phyloP scores from a whole-genome alignment of 2,329 filamentous ascomycete species.

The Aureobasidium sp. region DNA sequence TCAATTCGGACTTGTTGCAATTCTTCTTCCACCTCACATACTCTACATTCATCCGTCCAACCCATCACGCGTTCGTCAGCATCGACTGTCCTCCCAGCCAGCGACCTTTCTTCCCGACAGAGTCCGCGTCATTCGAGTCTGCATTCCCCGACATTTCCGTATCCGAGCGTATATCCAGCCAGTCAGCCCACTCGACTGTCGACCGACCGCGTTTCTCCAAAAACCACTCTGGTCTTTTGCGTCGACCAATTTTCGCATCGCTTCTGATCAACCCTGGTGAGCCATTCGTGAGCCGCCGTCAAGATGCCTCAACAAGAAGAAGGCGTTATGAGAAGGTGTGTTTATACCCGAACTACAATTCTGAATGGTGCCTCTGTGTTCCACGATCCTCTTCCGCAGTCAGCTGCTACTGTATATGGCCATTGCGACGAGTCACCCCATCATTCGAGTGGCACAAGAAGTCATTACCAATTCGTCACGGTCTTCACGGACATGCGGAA shows the following conservation, averaged over 20 bases:
- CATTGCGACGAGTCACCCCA: neutral
- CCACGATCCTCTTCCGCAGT: neutral
- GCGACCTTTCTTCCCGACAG: neutral
- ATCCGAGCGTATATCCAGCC: neutral
- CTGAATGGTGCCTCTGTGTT: neutral
- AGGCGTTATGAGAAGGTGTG: conserved; percentile 35
- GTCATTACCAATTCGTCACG: too few species aligned
- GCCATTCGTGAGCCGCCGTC: neutral
- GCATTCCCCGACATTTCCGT: conserved; percentile 6
- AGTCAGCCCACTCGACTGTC: conserved; percentile 1
- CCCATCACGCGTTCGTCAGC: too few species aligned
- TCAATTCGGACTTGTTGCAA: neutral
- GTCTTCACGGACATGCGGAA: too few species aligned
- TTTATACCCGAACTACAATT: conserved; percentile 1
- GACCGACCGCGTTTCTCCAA: neutral
- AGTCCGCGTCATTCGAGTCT: conserved; percentile 11
- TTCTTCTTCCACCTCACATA: neutral
- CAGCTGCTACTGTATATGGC: too few species aligned
- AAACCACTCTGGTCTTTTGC: neutral
- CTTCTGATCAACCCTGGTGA: neutral
- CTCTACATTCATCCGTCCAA: neutral
- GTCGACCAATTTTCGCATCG: neutral
- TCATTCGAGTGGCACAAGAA: too few species aligned
- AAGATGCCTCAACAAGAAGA: conserved; percentile 33
- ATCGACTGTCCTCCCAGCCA: neutral